Evolutionary conservation across 345 rosid genomes (phyloP), one percentile per base, ranked within the genome.

Genomic region (Gossypium herbaceum): DNA sequence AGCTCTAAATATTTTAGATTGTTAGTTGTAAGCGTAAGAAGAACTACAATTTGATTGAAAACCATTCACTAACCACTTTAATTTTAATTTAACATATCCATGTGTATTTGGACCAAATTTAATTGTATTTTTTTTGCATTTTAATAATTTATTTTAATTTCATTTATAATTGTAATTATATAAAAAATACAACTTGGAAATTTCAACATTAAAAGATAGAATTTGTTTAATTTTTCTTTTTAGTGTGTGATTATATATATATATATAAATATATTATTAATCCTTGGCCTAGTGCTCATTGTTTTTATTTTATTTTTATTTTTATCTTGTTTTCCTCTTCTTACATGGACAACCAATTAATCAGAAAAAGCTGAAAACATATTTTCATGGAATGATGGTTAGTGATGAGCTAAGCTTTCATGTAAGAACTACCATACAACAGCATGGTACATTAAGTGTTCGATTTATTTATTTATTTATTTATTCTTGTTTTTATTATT

Each of bases 361-460:
- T 48, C 73, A 52, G 66, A 51, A 29, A 62, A 74, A 27, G 60
- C 60, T 69, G 65, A 19, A 52, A 60, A 54, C 64, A 50, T 54
- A 50, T 70, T 69, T 69, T 68, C 22, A 51, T 62, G 44, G 24
- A 69, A 48, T 63, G 56, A 58, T 43, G 59, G 70, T 56, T 70
- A 57, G 56, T 73, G 65, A 24, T 59, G 64, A 24, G 58, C 9
- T 64, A 39, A 66, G 71, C 29, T 24, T 71, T 64, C 56, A 48
- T 69, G 16, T 57, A 29, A 56, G 68, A 50, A 76, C 25, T 64
- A 39, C 48, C 76, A 29, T 47, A 47, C 75, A 72, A 20, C 48
- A 72, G 19, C 65, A 72, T 68, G 15, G 58, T 67, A 61, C 72
- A 51, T 68, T 65, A 66, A 61, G 67, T 66, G 43, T 25, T 58